phyloP scores from a whole-genome alignment of 2,329 filamentous ascomycete species.

The Ceratocystis destructans region DNA sequence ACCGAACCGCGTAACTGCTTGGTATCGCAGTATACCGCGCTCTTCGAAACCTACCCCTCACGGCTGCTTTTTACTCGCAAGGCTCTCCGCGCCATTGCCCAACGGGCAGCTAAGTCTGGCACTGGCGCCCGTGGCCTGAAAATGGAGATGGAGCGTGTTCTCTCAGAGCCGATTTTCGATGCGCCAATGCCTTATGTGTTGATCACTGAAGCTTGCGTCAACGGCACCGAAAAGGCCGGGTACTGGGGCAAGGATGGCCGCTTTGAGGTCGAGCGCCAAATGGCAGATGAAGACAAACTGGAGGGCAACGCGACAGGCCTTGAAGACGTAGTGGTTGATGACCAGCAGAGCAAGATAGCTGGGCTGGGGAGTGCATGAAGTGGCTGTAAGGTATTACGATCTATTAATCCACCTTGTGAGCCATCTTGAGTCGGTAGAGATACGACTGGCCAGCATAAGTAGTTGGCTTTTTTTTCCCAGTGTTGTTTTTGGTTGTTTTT shows the following conservation, averaged over 20 bases:
- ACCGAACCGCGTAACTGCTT: slow-evolving; percentile 86
- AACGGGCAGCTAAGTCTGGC: slow-evolving; percentile 42
- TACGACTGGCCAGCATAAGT: background rate
- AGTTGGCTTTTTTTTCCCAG: background rate
- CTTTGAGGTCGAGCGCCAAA: slow-evolving; percentile 53
- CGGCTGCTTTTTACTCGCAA: slow-evolving; percentile 71
- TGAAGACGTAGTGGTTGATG: background rate
- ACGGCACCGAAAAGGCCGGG: slow-evolving; percentile 43
- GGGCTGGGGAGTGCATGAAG: slow-evolving; percentile 35
- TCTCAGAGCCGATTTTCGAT: slow-evolving; percentile 71
- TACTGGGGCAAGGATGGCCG: slow-evolving; percentile 59
- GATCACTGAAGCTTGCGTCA: slow-evolving; percentile 56
- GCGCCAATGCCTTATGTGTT: slow-evolving; percentile 63
- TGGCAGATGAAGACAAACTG: slow-evolving; percentile 46
- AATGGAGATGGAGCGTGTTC: slow-evolving; percentile 65
- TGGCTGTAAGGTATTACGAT: background rate
- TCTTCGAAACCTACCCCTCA: slow-evolving; percentile 69
- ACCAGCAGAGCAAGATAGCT: slow-evolving; percentile 31
- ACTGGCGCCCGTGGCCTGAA: slow-evolving; percentile 71
- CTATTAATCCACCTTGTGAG: background rate
- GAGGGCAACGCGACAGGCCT: slow-evolving; percentile 17
- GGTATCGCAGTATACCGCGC: slow-evolving; percentile 72
- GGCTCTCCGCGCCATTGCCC: slow-evolving; percentile 69
- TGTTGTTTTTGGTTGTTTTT: slow-evolving; percentile 1
- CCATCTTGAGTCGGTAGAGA: background rate